phyloP scores from a whole-genome alignment of 139 green algal genomes.

The Medakamo hakoo region DNA sequence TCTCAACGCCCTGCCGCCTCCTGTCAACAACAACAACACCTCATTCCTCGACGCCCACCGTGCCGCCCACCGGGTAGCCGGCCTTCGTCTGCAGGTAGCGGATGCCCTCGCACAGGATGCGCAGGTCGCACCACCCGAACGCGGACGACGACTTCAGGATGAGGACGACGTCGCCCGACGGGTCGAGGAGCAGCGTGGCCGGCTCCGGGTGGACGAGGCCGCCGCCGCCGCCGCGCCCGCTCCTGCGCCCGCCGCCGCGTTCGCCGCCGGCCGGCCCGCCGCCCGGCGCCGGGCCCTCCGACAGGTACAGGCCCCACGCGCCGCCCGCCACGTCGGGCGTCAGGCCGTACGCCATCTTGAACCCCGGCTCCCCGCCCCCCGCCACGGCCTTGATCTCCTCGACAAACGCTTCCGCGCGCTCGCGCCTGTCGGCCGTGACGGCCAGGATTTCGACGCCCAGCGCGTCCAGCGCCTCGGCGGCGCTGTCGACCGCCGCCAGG shows the following conservation, averaged over 20 bases:
- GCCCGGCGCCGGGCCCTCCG: no score
- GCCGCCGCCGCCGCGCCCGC: no score
- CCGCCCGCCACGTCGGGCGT: no score
- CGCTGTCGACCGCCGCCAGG: neutral
- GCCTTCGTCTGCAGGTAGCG: neutral
- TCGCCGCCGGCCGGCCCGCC: no score
- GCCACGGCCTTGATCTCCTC: neutral
- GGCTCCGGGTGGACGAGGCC: neutral
- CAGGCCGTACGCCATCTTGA: neutral
- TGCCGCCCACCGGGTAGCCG: neutral
- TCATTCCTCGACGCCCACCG: no score
- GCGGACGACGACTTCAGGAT: neutral
- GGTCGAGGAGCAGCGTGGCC: neutral
- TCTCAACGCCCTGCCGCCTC: no score
- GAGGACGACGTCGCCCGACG: neutral
- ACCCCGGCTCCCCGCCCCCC: no score
- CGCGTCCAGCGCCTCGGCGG: neutral
- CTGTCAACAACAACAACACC: no score
- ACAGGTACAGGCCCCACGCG: neutral
- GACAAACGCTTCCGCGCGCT: neutral
- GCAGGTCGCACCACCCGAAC: neutral
- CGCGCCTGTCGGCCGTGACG: neutral
- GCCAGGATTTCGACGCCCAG: neutral
- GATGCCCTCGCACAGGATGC: neutral
- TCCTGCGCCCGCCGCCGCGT: no score